These are phyloP conservation scores for Seiridium unicorne DNA, from an alignment of 2,329 filamentous ascomycete species.

Conservation along the genomic window DNA sequence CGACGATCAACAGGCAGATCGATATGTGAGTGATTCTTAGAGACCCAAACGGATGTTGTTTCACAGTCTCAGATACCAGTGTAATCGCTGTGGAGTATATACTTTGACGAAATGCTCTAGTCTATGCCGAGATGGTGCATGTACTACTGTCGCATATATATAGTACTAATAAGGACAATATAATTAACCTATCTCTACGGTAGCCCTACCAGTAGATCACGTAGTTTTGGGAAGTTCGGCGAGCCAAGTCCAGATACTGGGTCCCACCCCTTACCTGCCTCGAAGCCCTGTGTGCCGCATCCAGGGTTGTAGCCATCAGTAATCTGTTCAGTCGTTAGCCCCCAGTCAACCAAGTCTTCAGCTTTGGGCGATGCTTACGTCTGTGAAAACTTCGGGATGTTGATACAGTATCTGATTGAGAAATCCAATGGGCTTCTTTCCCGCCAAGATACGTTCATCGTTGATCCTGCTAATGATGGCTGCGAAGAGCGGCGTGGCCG, in stretches of 20 bases:
- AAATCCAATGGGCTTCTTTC: constrained; percentile 35
- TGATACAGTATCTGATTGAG: constrained; percentile 32
- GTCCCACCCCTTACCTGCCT: constrained; percentile 21
- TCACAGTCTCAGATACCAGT: too few species aligned
- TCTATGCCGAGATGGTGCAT: too few species aligned
- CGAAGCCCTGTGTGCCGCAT: constrained; percentile 23
- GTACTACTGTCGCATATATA: too few species aligned
- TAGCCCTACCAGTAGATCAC: constrained; percentile 4
- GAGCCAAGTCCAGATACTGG: constrained; percentile 25
- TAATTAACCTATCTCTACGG: not conserved
- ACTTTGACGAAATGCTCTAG: too few species aligned
- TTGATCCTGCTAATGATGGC: constrained; percentile 51
- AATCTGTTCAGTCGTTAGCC: constrained; percentile 1
- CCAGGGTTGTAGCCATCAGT: constrained; percentile 21
- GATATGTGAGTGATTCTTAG: too few species aligned
- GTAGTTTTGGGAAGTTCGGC: constrained; percentile 22
- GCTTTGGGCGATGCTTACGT: constrained; percentile 4
- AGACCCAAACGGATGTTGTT: too few species aligned
- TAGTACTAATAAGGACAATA: not conserved
- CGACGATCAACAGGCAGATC: too few species aligned
- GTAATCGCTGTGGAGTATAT: too few species aligned
- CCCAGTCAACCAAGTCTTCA: not conserved
- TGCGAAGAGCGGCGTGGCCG: constrained; percentile 52
- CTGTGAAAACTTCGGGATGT: constrained; percentile 16
- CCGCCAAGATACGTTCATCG: constrained; percentile 29